Evolutionary conservation across 2,329 filamentous ascomycete species (phyloP).

Genomic region (Cladophialophora yegresii): DNA sequence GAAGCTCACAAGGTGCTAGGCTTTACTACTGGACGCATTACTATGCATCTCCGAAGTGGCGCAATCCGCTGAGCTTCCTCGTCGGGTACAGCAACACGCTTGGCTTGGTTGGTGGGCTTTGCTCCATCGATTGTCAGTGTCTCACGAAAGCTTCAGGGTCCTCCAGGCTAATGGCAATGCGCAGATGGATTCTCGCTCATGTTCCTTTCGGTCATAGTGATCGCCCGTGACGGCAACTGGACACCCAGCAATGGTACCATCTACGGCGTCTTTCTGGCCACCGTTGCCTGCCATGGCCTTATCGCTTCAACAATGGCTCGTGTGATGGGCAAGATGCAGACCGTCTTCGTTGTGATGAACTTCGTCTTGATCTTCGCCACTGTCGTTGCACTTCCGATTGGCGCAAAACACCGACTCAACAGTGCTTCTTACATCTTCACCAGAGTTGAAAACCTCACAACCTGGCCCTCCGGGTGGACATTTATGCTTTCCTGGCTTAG

Average conservation of each 20-base stretch:
- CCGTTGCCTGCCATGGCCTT: slow-evolving; percentile 57
- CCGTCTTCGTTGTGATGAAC: slow-evolving; percentile 58
- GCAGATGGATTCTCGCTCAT: slow-evolving; percentile 56
- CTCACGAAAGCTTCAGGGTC: neutral
- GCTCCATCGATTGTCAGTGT: slow-evolving; percentile 59
- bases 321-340: slow-evolving; percentile 62
- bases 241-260: slow-evolving; percentile 57
- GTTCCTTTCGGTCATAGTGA: slow-evolving; percentile 61
- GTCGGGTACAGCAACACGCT: slow-evolving; percentile 65
- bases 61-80: slow-evolving; percentile 61
- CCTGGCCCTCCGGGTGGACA: slow-evolving; percentile 60
- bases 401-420: slow-evolving; percentile 46
- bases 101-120: slow-evolving; percentile 62
- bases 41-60: slow-evolving; percentile 57
- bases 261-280: slow-evolving; percentile 60
- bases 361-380: slow-evolving; percentile 59
- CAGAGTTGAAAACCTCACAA: slow-evolving; percentile 59
- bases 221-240: slow-evolving; percentile 60
- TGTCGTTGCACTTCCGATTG: slow-evolving; percentile 59
- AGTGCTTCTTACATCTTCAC: slow-evolving; percentile 57
- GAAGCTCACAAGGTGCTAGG: slow-evolving; percentile 35
- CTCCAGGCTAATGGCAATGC: neutral
- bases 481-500: slow-evolving; percentile 64
- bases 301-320: slow-evolving; percentile 56
- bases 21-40: slow-evolving; percentile 64